These are phyloP conservation scores for Angomonas desouzai DNA, from an alignment of 208 protist genomes.

Conservation along the genomic window DNA sequence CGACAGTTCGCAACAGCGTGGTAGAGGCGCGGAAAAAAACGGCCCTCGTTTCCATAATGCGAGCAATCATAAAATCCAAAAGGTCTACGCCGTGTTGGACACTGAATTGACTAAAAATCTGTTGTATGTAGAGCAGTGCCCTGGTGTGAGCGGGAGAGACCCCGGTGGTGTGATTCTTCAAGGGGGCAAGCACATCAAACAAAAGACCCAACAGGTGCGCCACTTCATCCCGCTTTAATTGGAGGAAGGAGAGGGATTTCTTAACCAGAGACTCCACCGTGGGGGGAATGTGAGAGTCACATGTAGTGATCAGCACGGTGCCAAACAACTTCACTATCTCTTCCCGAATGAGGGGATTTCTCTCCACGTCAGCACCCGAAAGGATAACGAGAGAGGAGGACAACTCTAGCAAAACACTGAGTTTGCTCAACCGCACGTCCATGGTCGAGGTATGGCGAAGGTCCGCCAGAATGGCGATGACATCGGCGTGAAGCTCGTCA, in stretches of 20 bases:
- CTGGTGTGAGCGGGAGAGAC: not conserved
- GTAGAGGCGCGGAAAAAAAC: conserved; percentile 4
- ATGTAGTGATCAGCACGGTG: not conserved
- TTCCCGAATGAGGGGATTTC: not conserved
- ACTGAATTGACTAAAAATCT: not conserved
- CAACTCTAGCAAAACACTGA: not conserved
- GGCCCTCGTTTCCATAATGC: not conserved
- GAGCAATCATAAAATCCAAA: not conserved
- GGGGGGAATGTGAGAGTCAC: not conserved
- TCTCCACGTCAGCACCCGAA: not conserved
- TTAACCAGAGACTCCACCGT: not conserved
- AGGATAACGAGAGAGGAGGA: not conserved
- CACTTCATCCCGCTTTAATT: not conserved
- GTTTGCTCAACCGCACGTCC: not conserved
- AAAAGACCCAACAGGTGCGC: not conserved
- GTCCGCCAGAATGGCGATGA: not conserved
- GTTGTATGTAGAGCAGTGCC: not conserved
- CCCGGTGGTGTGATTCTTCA: not conserved
- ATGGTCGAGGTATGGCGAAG: not conserved
- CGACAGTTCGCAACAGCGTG: not conserved
- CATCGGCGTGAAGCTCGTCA: not conserved
- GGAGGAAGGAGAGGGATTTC: not conserved
- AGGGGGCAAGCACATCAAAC: not conserved
- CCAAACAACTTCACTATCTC: not conserved
- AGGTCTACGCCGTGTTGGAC: not conserved